Percentiles rank a stretch among this genome's conserved stretches.
Conservation (phyloP, 106 monocot species). For the Xerophyta viscosa region DNA sequence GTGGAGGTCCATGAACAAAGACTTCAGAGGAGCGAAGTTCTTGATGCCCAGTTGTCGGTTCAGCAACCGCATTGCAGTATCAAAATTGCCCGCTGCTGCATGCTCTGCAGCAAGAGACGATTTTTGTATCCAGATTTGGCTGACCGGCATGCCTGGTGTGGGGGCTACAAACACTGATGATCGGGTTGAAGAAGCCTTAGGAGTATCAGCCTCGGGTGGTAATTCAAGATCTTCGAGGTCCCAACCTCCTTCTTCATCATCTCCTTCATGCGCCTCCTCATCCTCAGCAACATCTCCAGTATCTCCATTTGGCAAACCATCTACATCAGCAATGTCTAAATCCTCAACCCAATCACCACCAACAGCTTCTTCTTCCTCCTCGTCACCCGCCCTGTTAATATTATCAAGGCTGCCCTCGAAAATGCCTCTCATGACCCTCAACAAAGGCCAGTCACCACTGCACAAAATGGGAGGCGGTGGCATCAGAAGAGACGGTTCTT, state of each 20-base stretch:
- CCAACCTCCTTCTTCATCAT: constrained; percentile 79
- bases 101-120: constrained; percentile 87
- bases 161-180: constrained; percentile 66
- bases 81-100: constrained; percentile 79
- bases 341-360: constrained; percentile 71
- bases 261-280: constrained; percentile 45
- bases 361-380: constrained; percentile 55
- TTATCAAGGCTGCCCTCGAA: constrained; percentile 76
- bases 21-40: constrained; percentile 66
- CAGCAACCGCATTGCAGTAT: constrained; percentile 76
- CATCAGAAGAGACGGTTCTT: constrained; percentile 46
- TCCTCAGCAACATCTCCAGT: constrained; percentile 31
- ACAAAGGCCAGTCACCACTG: constrained; percentile 72
- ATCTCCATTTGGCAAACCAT: constrained; percentile 44
- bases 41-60: constrained; percentile 78
- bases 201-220: constrained; percentile 59
- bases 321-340: constrained; percentile 67
- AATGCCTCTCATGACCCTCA: constrained; percentile 83
- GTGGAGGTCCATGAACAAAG: constrained; percentile 62
- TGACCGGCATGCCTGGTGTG: constrained; percentile 73
- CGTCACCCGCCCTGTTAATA: constrained; percentile 40
- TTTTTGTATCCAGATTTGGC: constrained; percentile 90
- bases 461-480: constrained; percentile 67
- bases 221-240: constrained; percentile 84
- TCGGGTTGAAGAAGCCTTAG: constrained; percentile 35